Conservation (phyloP, 495 filamentous ascomycete genomes). For the Xylaria telfairii region DNA sequence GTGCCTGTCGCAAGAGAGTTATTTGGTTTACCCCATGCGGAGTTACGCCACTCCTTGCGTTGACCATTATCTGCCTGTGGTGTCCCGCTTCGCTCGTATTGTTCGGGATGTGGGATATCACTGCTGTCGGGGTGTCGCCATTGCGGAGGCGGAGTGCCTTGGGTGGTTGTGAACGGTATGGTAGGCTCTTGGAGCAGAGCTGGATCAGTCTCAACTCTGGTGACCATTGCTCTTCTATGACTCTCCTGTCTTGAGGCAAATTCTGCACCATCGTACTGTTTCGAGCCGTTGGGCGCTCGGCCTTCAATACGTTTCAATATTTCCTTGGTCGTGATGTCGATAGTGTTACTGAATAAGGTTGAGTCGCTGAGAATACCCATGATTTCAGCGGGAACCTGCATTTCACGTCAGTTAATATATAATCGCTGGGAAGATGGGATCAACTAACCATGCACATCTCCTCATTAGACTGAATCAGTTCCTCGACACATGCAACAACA, state of each 20-base stretch:
- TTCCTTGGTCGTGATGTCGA: conserved; percentile 94
- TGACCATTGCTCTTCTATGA: conserved; percentile 50
- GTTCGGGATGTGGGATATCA: conserved; percentile 43
- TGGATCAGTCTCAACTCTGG: conserved; percentile 78
- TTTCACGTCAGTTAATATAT: conserved; percentile 31
- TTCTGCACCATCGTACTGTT: conserved; percentile 64
- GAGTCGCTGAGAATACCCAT: conserved; percentile 84
- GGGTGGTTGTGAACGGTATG: conserved; percentile 44
- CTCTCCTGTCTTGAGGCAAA: conserved; percentile 55
- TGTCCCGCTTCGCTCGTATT: conserved; percentile 44
- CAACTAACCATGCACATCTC: conserved; percentile 90
- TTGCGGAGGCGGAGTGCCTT: conserved; percentile 52
- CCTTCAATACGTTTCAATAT: conserved; percentile 90
- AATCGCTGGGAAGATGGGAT: conserved; percentile 13
- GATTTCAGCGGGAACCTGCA: conserved; percentile 89
- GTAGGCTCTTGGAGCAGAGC: conserved; percentile 69
- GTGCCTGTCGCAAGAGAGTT: conserved; percentile 42
- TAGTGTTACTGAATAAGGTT: conserved; percentile 75
- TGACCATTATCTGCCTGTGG: conserved; percentile 44
- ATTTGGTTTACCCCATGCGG: conserved; percentile 54
- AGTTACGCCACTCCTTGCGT: conserved; percentile 60
- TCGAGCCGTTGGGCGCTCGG: conserved; percentile 66
- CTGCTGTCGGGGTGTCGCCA: conserved; percentile 48
- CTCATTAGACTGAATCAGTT: conserved; percentile 89
- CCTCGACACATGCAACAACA: conserved; percentile 89